These are phyloP conservation scores for Mycoemilia scoparia DNA, from an alignment of 192 early-diverging fungal genomes.

Conservation along the genomic window DNA sequence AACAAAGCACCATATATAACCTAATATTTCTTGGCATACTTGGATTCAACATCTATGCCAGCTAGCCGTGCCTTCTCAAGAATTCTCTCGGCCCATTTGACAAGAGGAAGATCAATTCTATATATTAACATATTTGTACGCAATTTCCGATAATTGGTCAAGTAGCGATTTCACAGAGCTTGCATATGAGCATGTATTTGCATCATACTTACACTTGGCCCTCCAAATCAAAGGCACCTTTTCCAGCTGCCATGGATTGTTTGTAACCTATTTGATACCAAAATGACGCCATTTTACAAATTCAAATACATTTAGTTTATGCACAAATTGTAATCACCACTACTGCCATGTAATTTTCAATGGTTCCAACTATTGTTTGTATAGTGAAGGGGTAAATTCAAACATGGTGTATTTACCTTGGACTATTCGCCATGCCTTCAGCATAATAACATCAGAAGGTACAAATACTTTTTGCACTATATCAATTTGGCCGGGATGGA, in stretches of 20 bases:
- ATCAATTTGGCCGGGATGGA: conserved; percentile 79
- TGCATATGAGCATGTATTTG: conserved; percentile 21
- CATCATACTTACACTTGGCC: too few relatives aligned
- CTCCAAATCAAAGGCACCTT: conserved; percentile 80
- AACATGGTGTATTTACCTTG: too few relatives aligned
- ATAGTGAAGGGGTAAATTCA: too few relatives aligned
- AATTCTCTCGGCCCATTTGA: conserved; percentile 75
- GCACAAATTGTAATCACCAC: too few relatives aligned
- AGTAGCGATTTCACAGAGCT: neutral
- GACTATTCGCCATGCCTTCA: conserved; percentile 49
- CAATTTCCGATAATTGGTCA: neutral
- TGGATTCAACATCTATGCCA: conserved; percentile 6
- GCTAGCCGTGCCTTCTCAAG: conserved; percentile 44
- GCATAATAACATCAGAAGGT: conserved; percentile 47
- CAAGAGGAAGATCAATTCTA: conserved; percentile 77
- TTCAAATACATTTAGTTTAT: too few relatives aligned
- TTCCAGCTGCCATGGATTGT: conserved; percentile 43
- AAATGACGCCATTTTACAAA: too few relatives aligned
- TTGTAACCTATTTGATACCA: too few relatives aligned
- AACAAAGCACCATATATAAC: too few relatives aligned
- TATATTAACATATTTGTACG: too few relatives aligned
- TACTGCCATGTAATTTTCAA: too few relatives aligned
- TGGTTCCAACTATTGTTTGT: too few relatives aligned
- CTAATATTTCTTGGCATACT: too few relatives aligned
- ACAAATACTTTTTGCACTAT: conserved; percentile 61